Evolutionary conservation across 1,284 basidiomycete species (phyloP).

Genomic region (Pascua guehoae): DNA sequence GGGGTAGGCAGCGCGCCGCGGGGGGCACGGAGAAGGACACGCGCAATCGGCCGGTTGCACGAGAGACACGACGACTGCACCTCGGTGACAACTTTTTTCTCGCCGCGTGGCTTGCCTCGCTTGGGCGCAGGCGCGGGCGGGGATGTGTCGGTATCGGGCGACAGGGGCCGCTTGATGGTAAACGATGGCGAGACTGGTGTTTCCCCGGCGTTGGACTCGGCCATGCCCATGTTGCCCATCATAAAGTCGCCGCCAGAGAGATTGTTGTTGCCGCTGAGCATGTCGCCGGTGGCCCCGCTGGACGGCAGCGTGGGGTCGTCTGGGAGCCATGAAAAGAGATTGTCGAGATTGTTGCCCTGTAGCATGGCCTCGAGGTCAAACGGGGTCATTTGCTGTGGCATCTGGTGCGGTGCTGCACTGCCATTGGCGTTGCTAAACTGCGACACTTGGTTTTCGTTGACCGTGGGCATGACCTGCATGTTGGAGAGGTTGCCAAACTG

Average conservation of each 20-base stretch:
- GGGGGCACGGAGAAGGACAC: conserved; percentile 40
- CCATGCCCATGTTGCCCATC: conserved; percentile 3
- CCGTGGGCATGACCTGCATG: neutral
- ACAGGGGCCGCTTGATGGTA: conserved; percentile 18
- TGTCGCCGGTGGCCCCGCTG: conserved; percentile 9
- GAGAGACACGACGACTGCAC: conserved; percentile 23
- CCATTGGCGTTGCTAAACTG: neutral
- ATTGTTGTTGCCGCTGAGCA: conserved; percentile 6
- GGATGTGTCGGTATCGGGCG: conserved; percentile 20
- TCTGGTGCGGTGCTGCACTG: neutral
- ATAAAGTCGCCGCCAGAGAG: conserved; percentile 5
- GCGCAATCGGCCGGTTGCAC: conserved; percentile 30
- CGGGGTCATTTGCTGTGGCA: conserved; percentile 23
- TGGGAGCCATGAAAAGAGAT: conserved; percentile 42
- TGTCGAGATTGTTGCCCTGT: conserved; percentile 28
- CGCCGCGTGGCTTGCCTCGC: conserved; percentile 30
- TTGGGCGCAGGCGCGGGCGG: conserved; percentile 17
- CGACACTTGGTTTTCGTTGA: neutral
- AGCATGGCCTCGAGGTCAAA: conserved; percentile 45
- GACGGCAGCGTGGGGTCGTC: conserved; percentile 19
- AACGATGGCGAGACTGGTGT: conserved; percentile 14
- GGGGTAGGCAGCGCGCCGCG: conserved; percentile 36
- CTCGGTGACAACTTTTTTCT: conserved; percentile 43
- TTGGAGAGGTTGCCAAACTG: conserved; percentile 1
- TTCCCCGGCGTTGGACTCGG: neutral